Percentiles rank a stretch among this genome's conserved stretches.
phyloP scores from a whole-genome alignment of 208 protist genomes.

The Trypanosoma vivax region DNA sequence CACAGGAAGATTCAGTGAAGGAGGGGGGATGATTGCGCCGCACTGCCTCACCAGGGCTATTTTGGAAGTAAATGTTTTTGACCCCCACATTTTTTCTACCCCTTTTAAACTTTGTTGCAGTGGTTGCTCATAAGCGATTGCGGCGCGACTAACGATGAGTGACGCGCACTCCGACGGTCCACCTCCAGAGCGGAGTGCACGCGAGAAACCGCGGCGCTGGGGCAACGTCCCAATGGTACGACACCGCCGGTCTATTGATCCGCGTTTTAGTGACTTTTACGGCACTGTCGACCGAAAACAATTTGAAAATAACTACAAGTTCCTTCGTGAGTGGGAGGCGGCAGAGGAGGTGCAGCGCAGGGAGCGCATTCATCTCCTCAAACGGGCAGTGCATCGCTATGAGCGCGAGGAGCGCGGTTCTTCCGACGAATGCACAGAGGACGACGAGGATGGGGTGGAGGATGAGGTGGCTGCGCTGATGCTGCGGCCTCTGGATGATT shows the following conservation, averaged over 20 bases:
- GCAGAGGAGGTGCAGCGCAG: constrained; percentile 60
- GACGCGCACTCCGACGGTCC: constrained; percentile 49
- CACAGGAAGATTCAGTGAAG: too few species aligned
- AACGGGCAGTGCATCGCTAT: constrained; percentile 54
- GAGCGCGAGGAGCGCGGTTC: constrained; percentile 61
- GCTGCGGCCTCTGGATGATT: constrained; percentile 35
- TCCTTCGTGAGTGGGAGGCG: constrained; percentile 64
- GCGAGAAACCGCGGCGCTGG: constrained; percentile 27
- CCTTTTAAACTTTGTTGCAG: too few species aligned
- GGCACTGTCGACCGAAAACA: constrained; percentile 36
- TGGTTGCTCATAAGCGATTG: neutral
- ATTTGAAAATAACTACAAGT: constrained; percentile 77
- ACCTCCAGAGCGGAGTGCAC: constrained; percentile 62
- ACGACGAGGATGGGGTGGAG: constrained; percentile 69
- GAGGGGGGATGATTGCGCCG: too few species aligned
- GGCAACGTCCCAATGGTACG: neutral
- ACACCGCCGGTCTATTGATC: constrained; percentile 34
- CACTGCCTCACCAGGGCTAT: too few species aligned
- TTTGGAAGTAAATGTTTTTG: too few species aligned
- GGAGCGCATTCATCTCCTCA: constrained; percentile 60
- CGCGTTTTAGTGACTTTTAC: constrained; percentile 74
- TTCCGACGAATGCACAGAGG: constrained; percentile 62
- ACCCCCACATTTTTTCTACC: too few species aligned
- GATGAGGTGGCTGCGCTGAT: constrained; percentile 53
- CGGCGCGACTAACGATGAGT: neutral